phyloP scores from a whole-genome alignment of 1,284 basidiomycete species.

The Xerocomus alliaceus region DNA sequence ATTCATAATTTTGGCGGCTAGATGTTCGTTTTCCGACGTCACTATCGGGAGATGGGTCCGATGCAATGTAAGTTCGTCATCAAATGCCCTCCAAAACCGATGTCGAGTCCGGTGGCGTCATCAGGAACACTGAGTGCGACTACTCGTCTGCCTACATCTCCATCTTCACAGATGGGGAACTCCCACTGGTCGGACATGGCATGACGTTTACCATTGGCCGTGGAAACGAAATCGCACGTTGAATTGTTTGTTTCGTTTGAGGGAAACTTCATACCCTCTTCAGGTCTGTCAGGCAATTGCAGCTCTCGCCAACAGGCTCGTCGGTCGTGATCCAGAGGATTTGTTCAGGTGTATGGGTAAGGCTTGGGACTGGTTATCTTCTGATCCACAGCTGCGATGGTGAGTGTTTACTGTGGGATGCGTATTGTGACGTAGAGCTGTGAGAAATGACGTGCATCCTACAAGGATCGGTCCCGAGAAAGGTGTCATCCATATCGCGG shows the following conservation, averaged over 20 bases:
- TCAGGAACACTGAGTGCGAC: constrained; percentile 91
- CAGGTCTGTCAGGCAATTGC: constrained; percentile 83
- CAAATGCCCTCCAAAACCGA: not conserved
- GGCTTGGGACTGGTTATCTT: constrained; percentile 79
- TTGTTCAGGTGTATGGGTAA: constrained; percentile 91
- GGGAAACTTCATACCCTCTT: constrained; percentile 4
- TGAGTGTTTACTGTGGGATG: constrained; percentile 47
- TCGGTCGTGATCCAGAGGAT: constrained; percentile 84
- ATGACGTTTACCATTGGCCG: constrained; percentile 98
- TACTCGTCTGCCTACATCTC: constrained; percentile 93
- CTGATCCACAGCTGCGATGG: constrained; percentile 91
- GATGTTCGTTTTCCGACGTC: constrained; percentile 57
- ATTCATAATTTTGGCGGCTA: constrained; percentile 12
- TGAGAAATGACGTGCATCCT: constrained; percentile 1
- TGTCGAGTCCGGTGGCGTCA: not conserved
- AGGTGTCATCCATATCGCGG: constrained; percentile 84
- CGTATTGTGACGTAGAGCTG: not conserved
- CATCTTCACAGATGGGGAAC: constrained; percentile 67
- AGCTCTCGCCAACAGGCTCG: constrained; percentile 77
- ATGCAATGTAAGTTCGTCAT: constrained; percentile 56
- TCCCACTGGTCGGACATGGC: constrained; percentile 81
- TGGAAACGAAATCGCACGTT: constrained; percentile 86
- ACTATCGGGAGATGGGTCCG: constrained; percentile 66
- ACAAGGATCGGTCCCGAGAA: constrained; percentile 86
- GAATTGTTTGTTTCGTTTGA: not conserved